phyloP scores from a whole-genome alignment of 768 basidiomycete species.

The Boletus patriciae region DNA sequence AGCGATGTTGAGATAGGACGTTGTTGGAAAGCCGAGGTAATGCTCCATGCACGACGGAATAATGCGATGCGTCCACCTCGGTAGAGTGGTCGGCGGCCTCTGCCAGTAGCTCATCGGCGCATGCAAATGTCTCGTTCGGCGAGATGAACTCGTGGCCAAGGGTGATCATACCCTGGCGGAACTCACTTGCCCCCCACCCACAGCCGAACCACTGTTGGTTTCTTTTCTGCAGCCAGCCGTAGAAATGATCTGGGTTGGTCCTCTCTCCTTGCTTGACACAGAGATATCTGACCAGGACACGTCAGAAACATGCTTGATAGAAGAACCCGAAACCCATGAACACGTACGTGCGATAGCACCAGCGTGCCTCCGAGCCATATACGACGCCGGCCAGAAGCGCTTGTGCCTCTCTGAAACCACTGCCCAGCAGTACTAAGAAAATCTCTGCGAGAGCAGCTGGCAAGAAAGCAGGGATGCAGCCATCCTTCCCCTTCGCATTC shows the following conservation, averaged over 20 bases:
- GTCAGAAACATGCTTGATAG: background rate
- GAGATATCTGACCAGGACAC: background rate
- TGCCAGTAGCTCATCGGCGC: background rate
- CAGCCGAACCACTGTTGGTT: background rate
- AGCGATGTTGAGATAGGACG: background rate
- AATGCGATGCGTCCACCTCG: background rate
- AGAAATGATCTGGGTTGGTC: background rate
- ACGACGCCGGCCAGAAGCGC: background rate
- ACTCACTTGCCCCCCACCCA: background rate
- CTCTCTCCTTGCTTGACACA: background rate
- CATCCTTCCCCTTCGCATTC: background rate
- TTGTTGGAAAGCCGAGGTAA: conserved; percentile 5
- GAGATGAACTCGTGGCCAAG: conserved; percentile 4
- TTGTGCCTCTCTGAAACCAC: conserved; percentile 6
- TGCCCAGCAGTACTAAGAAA: background rate
- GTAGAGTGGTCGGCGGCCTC: conserved; percentile 7
- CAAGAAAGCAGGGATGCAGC: conserved; percentile 5
- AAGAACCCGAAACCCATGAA: background rate
- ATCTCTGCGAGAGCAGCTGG: background rate
- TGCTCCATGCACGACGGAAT: background rate
- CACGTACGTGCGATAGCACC: background rate
- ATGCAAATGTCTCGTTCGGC: background rate
- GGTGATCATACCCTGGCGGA: conserved; percentile 8
- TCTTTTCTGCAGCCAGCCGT: background rate
- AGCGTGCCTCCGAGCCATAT: background rate